Percentiles rank a stretch among this genome's conserved stretches.
These are phyloP conservation scores for Paraconiothyrium sp. DNA, from an alignment of 2,329 filamentous ascomycete species.

Conservation along the genomic window DNA sequence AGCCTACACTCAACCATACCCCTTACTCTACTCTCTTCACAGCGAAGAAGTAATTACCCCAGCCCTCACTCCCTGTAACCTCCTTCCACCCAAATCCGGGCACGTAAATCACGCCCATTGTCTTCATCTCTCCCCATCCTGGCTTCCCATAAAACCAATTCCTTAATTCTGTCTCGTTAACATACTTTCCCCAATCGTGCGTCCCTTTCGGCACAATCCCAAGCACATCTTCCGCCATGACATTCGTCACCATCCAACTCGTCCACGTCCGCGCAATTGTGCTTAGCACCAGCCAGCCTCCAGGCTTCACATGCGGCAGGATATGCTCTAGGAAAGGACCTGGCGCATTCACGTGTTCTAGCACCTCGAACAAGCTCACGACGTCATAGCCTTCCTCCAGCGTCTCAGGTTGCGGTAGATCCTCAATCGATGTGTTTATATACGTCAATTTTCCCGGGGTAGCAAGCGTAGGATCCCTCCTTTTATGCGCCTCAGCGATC, in stretches of 20 bases:
- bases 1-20: slow-evolving; percentile 1
- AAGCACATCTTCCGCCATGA: slow-evolving; percentile 88
- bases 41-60: slow-evolving; percentile 97
- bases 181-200: slow-evolving; percentile 96
- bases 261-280: slow-evolving; percentile 91
- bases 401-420: slow-evolving; percentile 57
- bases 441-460: slow-evolving; percentile 71
- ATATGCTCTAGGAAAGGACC: slow-evolving; percentile 76
- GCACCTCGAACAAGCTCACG: slow-evolving; percentile 89
- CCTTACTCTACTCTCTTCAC: slow-evolving; percentile 64
- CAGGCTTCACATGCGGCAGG: slow-evolving; percentile 81
- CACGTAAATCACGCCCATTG: slow-evolving; percentile 88
- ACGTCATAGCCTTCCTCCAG: slow-evolving; percentile 72
- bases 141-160: slow-evolving; percentile 55
- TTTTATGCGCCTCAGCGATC: slow-evolving; percentile 79
- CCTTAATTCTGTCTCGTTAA: slow-evolving; percentile 82
- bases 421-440: slow-evolving; percentile 79
- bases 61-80: slow-evolving; percentile 80
- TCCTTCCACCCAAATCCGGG: slow-evolving; percentile 91
- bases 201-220: slow-evolving; percentile 91
- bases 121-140: slow-evolving; percentile 59
- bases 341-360: slow-evolving; percentile 88
- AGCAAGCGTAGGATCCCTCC: slow-evolving; percentile 74
- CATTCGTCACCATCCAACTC: slow-evolving; percentile 91
- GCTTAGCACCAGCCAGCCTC: slow-evolving; percentile 91